These are phyloP conservation scores for Aspergillus eucalypticola DNA, from an alignment of 2,329 filamentous ascomycete genomes.

Conservation along the genomic window DNA sequence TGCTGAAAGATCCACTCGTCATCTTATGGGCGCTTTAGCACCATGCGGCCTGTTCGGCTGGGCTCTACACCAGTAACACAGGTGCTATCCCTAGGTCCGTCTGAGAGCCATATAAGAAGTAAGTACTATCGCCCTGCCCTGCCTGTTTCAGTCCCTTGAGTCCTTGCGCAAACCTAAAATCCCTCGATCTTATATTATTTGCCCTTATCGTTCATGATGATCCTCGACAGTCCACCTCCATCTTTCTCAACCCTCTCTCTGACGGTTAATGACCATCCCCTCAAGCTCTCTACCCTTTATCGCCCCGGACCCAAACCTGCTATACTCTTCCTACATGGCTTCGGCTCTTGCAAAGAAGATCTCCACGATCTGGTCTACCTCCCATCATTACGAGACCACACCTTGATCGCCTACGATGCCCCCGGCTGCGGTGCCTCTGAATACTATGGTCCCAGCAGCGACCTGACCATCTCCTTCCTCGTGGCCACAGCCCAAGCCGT, in stretches of 20 bases:
- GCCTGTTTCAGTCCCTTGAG: background rate
- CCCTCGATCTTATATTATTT: no score
- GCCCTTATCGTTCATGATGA: background rate
- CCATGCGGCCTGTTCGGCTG: background rate
- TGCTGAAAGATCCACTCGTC: background rate
- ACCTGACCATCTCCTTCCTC: background rate
- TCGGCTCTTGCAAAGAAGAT: conserved; percentile 7
- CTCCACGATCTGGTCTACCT: conserved; percentile 5
- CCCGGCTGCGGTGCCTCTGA: background rate
- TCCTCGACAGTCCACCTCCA: background rate
- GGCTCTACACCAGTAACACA: background rate
- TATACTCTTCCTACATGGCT: conserved; percentile 3
- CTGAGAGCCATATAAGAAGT: background rate
- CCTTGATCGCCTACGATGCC: conserved; percentile 4
- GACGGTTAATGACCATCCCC: background rate
- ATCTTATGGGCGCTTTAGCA: background rate
- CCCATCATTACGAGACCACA: background rate
- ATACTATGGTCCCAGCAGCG: background rate
- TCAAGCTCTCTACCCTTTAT: background rate
- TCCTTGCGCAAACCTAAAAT: no score
- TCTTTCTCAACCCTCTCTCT: background rate
- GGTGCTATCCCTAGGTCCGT: background rate
- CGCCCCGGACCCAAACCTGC: background rate
- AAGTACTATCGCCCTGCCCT: background rate
- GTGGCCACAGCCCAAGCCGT: conserved; percentile 3